Conservation (phyloP, 306 rosid species). For the Sicyos edulis region DNA sequence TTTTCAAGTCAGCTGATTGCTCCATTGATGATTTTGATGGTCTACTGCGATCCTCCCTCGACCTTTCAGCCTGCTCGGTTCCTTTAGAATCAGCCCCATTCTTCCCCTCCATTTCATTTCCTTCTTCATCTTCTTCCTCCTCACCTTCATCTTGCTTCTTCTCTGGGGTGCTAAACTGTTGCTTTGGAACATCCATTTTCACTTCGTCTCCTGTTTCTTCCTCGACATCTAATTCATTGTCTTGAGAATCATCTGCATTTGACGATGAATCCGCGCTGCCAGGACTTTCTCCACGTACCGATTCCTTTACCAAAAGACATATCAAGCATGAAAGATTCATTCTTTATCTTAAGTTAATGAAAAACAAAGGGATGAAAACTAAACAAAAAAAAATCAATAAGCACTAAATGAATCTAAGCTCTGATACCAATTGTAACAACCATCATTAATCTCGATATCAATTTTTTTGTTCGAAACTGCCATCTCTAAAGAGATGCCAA, state of each 20-base stretch:
- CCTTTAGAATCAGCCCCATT: constrained; percentile 37
- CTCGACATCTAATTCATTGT: constrained; percentile 41
- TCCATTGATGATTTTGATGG: constrained; percentile 23
- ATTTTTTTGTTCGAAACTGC: not conserved
- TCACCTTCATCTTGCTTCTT: constrained; percentile 42
- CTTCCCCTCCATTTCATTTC: constrained; percentile 43
- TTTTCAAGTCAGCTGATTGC: constrained; percentile 35
- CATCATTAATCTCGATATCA: not conserved
- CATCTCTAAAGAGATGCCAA: not conserved
- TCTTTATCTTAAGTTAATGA: not conserved
- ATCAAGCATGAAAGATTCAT: constrained; percentile 16
- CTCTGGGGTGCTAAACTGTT: constrained; percentile 39
- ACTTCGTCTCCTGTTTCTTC: constrained; percentile 45
- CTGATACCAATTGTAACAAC: too few species aligned
- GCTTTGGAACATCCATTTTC: constrained; percentile 43
- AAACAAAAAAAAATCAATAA: not conserved
- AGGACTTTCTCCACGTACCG: constrained; percentile 55
- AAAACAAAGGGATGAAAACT: not conserved
- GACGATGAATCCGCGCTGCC: constrained; percentile 73
- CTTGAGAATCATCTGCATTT: constrained; percentile 51
- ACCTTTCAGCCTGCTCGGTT: constrained; percentile 39
- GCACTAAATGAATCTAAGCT: too few species aligned
- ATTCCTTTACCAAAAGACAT: constrained; percentile 36
- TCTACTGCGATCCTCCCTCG: constrained; percentile 22
- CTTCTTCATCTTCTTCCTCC: constrained; percentile 32